Evolutionary conservation across 352 stramenopile genomes (phyloP).

Genomic region (Globisporangium lucens): DNA sequence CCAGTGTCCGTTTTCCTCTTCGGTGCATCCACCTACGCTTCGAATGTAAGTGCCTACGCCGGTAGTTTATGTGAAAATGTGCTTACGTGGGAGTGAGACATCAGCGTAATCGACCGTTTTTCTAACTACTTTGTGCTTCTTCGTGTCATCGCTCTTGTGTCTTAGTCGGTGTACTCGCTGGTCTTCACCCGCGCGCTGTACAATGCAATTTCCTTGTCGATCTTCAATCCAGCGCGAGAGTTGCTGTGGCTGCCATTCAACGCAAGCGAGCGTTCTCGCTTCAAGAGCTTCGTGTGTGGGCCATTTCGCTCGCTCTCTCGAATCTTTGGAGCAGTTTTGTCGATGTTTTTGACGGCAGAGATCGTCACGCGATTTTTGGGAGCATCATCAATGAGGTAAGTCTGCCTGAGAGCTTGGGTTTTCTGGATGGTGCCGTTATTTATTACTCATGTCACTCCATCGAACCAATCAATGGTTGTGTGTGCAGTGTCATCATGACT

Average conservation of each 20-base stretch:
- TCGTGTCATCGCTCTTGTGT: background rate
- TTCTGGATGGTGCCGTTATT: background rate
- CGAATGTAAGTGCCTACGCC: conserved; percentile 31
- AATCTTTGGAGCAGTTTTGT: conserved; percentile 70
- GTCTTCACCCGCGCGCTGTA: conserved; percentile 74
- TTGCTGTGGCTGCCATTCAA: conserved; percentile 86
- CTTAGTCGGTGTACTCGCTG: conserved; percentile 47
- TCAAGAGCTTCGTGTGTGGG: conserved; percentile 79
- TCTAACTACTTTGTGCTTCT: background rate
- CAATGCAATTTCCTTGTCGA: conserved; percentile 71
- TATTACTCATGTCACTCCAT: background rate
- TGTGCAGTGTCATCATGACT: conserved; percentile 61
- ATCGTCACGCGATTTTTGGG: conserved; percentile 47
- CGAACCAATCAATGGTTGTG: background rate
- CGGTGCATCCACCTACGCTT: conserved; percentile 54
- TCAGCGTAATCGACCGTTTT: background rate
- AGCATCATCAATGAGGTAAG: conserved; percentile 53
- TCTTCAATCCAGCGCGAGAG: conserved; percentile 85
- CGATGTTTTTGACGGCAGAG: conserved; percentile 60
- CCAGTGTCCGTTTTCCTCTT: conserved; percentile 74
- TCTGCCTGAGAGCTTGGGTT: background rate
- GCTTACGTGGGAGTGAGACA: background rate
- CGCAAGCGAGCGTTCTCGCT: conserved; percentile 54
- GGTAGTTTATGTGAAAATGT: background rate
- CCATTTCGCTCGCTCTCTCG: conserved; percentile 78